Conservation (phyloP, 306 rosid species). For the Fragaria ananassa region DNA sequence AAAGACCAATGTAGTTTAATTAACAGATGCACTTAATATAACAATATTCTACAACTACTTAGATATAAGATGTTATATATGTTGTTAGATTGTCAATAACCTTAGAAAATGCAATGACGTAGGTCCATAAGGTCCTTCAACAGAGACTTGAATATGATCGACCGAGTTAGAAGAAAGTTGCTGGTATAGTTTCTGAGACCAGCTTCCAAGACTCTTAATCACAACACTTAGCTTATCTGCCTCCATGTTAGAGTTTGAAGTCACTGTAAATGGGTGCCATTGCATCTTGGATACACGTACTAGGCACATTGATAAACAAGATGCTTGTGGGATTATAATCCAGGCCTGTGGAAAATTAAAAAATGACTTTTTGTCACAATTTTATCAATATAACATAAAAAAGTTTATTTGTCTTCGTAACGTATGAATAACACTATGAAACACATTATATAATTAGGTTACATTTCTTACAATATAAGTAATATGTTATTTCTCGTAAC, state of each 20-base stretch:
- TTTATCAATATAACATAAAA: not conserved
- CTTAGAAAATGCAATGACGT: slow-evolving; percentile 43
- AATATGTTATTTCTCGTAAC: not conserved
- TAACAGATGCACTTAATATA: not conserved
- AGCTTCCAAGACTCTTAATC: slow-evolving; percentile 52
- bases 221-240: slow-evolving; percentile 41
- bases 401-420: not conserved
- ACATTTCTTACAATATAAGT: not conserved
- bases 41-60: not conserved
- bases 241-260: slow-evolving; percentile 55
- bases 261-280: slow-evolving; percentile 83
- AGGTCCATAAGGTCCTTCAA: slow-evolving; percentile 90
- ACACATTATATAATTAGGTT: too few relatives aligned
- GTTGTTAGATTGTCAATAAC: slow-evolving; percentile 17
- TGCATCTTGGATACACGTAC: slow-evolving; percentile 67
- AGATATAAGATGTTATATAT: not conserved
- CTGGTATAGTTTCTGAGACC: slow-evolving; percentile 53
- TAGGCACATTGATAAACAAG: slow-evolving; percentile 62
- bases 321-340: slow-evolving; percentile 55
- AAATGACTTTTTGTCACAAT: not conserved
- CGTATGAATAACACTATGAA: too few relatives aligned
- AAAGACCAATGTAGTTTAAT: not conserved
- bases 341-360: slow-evolving; percentile 40
- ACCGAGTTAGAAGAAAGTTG: slow-evolving; percentile 39
- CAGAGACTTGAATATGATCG: slow-evolving; percentile 54